Conservation (phyloP, 768 basidiomycete species). For the Tulasnella sp. region DNA sequence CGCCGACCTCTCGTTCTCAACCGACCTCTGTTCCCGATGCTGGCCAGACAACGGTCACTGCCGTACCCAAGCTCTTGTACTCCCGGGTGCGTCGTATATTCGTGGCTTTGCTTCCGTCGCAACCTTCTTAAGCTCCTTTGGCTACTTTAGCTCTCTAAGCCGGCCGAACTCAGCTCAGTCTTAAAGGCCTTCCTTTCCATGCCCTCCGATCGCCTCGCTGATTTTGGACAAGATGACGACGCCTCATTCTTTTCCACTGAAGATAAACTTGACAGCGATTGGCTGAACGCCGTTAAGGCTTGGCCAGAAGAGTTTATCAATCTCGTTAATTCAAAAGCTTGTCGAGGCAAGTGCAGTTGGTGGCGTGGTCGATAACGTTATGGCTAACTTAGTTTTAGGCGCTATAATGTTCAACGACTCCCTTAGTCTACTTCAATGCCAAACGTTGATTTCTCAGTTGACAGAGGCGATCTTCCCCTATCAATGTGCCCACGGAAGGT, state of each 20-base stretch:
- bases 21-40: slow-evolving; percentile 27
- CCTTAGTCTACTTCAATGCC: slow-evolving; percentile 64
- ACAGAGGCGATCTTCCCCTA: slow-evolving; percentile 78
- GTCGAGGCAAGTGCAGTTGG: slow-evolving; percentile 61
- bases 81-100: slow-evolving; percentile 2
- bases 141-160: slow-evolving; percentile 41
- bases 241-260: background rate
- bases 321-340: slow-evolving; percentile 91
- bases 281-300: slow-evolving; percentile 72
- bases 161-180: slow-evolving; percentile 67
- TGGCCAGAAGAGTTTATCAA: slow-evolving; percentile 82
- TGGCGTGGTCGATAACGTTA: background rate
- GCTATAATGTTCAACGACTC: slow-evolving; percentile 97
- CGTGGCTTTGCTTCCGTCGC: slow-evolving; percentile 48
- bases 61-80: slow-evolving; percentile 20
- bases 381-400: slow-evolving; percentile 47
- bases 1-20: background rate
- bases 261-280: slow-evolving; percentile 35
- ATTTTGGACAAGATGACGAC: background rate
- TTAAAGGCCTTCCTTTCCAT: slow-evolving; percentile 68
- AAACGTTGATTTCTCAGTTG: slow-evolving; percentile 62
- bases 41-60: slow-evolving; percentile 12
- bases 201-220: slow-evolving; percentile 49
- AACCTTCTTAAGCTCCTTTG: background rate
- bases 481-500: slow-evolving; percentile 96